Evolutionary conservation across 2,329 filamentous ascomycete species (phyloP), one percentile per base, ranked within the genome.

Genomic region (Claviceps sorghi): DNA sequence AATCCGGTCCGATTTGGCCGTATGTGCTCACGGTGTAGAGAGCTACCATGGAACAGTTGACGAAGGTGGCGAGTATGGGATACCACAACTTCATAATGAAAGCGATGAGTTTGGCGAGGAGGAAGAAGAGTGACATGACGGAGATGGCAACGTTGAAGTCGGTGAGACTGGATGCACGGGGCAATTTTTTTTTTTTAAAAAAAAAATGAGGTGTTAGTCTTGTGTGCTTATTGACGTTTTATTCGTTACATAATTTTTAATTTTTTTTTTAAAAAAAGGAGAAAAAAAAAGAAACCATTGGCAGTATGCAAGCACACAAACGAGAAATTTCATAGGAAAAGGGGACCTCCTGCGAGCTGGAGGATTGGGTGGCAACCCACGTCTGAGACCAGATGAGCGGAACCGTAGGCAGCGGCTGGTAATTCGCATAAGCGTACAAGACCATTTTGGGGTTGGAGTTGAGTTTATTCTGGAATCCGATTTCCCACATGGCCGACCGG

Each of bases 121-220:
- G 76, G 64, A 88, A 74, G 71, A 91, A 91, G 65, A 86, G 83
- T 53, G 80, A 82, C 51, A 88, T 72, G 58, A 91, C 77, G 40
- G 84, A 84, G 58, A 89, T 83, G 62, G 83, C 83, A 58, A 89
- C 79, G 62, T 90, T 88, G 69, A 79, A 88, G 59, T 83, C 74
- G 48, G 86, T 88, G 56, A 88, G 72, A 52, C 86, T 90, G 48
- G 10, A 19, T 21, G 3, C 4, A 22, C 22, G 36, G 36, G 8
- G 32, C 26, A n/a, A n/a, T n/a, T n/a, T n/a, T n/a, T n/a, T n/a
- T n/a, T n/a, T n/a, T n/a, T n/a, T 5, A 26, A 26, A 26, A 26
- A 5, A 26, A 26, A 26, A 26, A 26, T 26, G 26, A 26, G n/a
- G n/a, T n/a, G n/a, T 26, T 26, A 26, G 26, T 26, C 26, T 26